Percentiles rank a stretch among this genome's conserved stretches.
Conservation (phyloP, 441 rosid species). For the Metrosideros polymorpha region DNA sequence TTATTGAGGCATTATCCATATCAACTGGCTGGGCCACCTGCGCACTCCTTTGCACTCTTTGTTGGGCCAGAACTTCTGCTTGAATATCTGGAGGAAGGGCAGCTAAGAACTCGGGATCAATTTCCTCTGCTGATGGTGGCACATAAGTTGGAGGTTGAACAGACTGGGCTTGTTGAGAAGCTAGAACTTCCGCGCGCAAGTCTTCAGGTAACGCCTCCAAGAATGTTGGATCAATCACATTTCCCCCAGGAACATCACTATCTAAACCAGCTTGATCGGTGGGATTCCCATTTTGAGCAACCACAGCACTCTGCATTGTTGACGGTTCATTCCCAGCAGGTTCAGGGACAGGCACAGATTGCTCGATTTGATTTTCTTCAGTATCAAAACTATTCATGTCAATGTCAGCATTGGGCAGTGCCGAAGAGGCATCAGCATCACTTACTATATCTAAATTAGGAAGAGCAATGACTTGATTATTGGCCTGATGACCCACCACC, state of each 20-base stretch:
- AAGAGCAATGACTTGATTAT: constrained; percentile 11
- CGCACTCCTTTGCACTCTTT: constrained; percentile 84
- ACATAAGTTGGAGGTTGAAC: constrained; percentile 81
- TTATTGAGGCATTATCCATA: constrained; percentile 98
- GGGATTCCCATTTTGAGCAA: constrained; percentile 41
- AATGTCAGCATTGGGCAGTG: constrained; percentile 50
- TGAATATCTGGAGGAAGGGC: constrained; percentile 99
- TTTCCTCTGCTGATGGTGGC: constrained; percentile 87
- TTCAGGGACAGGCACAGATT: constrained; percentile 31
- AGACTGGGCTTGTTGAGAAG: constrained; percentile 95
- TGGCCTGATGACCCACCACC: constrained; percentile 17
- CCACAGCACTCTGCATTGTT: constrained; percentile 29
- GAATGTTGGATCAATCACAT: constrained; percentile 95
- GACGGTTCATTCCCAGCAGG: constrained; percentile 30
- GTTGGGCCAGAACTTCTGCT: constrained; percentile 98
- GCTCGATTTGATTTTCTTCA: constrained; percentile 49
- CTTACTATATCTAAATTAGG: constrained; percentile 31
- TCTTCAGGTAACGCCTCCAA: constrained; percentile 97
- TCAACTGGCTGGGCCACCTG: constrained; percentile 98
- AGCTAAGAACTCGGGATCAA: constrained; percentile 97
- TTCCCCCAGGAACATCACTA: constrained; percentile 46
- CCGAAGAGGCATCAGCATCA: constrained; percentile 21
- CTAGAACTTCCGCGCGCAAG: constrained; percentile 90
- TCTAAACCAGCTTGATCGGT: constrained; percentile 33
- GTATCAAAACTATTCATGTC: constrained; percentile 68